Evolutionary conservation across 2,329 filamentous ascomycete species (phyloP), one percentile per base, ranked within the genome.

Genomic region (Trichoderma sp.): DNA sequence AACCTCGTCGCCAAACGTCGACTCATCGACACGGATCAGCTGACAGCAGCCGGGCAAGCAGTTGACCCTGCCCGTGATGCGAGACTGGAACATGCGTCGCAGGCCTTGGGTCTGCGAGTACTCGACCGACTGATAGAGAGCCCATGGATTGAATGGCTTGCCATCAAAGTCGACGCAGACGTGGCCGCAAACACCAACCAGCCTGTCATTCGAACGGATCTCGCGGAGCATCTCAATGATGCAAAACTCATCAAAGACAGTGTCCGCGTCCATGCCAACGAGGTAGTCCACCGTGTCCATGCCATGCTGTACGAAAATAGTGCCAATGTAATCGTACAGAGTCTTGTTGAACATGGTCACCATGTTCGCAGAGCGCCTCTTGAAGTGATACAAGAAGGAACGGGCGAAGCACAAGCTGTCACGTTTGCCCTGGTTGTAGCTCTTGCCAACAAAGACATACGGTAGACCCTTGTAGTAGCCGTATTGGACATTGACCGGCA

Each of bases 31-130:
- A 13, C 82, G 83, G 65, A 86, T 83, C 17, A 86, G 79, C 74
- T 86, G 85, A 71, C 85, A 86, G 62, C 85, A 86, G 6, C 84
- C 84, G 0, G 84, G 84, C 2, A 85, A 79, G 73, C 84, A 85
- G 47, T 84, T 85, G 61, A 86, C 84, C 68, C 85, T 86, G 71
- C 84, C 83, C 0, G 84, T 86, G 59, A 84, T 81, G 43, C 83
- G 80, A 9, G 84, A 85, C 75, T 86, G 85, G 74, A 85, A 85
- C 76, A 85, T 83, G 11, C 85, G 82, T 2, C 84, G 81, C 59
- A 86, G 79, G 4, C 82, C 83, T 72, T 85, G 84, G 0, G 83
- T 84, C 70, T 84, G 83, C 0, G 82, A 84, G 74, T 86, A 86
- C 75, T 85, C 84, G 32, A 85, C 81, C 1, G 81, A 84, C 70